These are phyloP conservation scores for Heteromeles arbutifolia DNA, from an alignment of 306 rosid species.

Conservation along the genomic window DNA sequence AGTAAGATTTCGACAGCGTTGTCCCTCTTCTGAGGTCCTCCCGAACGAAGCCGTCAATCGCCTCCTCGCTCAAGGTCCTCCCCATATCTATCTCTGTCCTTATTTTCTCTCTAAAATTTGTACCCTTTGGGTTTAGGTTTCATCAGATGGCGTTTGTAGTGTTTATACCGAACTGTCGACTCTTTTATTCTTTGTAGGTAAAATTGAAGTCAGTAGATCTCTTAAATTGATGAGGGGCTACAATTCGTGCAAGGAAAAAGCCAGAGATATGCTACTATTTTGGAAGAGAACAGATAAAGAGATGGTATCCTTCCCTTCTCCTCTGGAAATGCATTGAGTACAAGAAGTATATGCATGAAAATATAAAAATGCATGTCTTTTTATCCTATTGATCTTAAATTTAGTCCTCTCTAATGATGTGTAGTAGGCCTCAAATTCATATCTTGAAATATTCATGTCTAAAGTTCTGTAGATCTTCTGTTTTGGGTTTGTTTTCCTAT, in stretches of 20 bases:
- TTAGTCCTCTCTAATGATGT: neutral
- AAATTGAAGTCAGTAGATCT: constrained; percentile 81
- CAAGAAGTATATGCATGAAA: too few species aligned
- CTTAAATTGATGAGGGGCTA: constrained; percentile 69
- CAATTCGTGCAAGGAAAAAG: constrained; percentile 69
- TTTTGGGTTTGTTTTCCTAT: neutral
- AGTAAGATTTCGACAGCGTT: too few species aligned
- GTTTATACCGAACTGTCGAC: constrained; percentile 15
- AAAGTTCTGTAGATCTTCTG: neutral
- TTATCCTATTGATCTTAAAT: neutral
- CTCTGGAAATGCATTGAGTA: constrained; percentile 13
- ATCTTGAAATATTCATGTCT: neutral
- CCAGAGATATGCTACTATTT: constrained; percentile 48
- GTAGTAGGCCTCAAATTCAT: neutral
- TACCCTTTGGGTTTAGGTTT: too few species aligned
- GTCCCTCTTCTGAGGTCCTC: too few species aligned
- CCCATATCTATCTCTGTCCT: too few species aligned
- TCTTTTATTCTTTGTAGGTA: constrained; percentile 48
- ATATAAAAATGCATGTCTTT: neutral
- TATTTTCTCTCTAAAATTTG: too few species aligned
- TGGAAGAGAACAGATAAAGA: constrained; percentile 97
- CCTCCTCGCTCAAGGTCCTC: too few species aligned
- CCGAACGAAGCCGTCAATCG: too few species aligned
- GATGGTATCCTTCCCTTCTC: constrained; percentile 54
- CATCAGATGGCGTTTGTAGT: neutral